A percentile compares a stretch with the other conserved stretches of the same genome.
Conservation (phyloP, 2,329 filamentous ascomycete genomes). For the Blastomyces parvus region DNA sequence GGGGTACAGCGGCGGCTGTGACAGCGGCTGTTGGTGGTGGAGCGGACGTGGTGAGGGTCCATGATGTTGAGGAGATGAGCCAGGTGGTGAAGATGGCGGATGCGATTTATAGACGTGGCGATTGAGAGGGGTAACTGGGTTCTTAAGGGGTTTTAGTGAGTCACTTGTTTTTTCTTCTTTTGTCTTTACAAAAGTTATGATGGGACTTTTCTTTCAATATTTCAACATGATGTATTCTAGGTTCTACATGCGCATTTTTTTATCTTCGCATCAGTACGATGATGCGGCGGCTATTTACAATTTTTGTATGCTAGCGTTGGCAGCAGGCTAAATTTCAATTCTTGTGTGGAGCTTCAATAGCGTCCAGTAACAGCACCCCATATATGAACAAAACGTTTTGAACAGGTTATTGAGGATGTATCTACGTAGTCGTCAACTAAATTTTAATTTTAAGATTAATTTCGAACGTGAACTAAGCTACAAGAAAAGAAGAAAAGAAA, state of each 20-base stretch:
- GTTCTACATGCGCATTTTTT: not conserved
- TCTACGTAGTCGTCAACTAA: not conserved
- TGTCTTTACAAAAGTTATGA: not conserved
- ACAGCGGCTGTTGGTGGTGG: slow-evolving; percentile 77
- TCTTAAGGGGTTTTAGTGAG: not conserved
- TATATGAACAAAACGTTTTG: too few species aligned
- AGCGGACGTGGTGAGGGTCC: slow-evolving; percentile 84
- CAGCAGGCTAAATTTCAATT: not conserved
- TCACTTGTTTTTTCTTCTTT: slow-evolving; percentile 6
- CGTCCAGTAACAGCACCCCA: not conserved
- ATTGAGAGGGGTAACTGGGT: not conserved
- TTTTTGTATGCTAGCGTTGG: not conserved
- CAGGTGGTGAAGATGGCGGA: slow-evolving; percentile 80
- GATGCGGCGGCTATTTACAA: not conserved
- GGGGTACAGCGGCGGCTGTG: slow-evolving; percentile 83
- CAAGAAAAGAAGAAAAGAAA: not conserved
- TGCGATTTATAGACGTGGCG: slow-evolving; percentile 45
- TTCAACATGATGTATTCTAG: slow-evolving; percentile 1
- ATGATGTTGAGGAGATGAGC: slow-evolving; percentile 80
- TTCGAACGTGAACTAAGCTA: not conserved
- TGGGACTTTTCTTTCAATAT: not conserved
- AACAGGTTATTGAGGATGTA: not conserved
- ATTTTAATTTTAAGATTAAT: not conserved
- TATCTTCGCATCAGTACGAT: not conserved
- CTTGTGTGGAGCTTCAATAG: not conserved